Conservation (phyloP, 1,284 basidiomycete species). For the Salmacisia buchloeana region DNA sequence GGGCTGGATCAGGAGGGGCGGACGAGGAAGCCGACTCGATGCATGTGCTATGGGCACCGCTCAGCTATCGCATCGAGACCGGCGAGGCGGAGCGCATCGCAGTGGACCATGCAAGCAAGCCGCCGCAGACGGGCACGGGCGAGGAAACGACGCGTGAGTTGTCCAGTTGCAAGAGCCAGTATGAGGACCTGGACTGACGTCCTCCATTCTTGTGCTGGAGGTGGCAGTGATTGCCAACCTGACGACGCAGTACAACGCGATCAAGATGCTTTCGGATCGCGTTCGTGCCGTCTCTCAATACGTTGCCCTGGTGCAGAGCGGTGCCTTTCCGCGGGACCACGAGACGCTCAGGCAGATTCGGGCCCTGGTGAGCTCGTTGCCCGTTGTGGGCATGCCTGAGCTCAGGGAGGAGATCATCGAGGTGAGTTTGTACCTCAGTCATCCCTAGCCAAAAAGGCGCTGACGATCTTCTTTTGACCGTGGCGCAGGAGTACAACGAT, state of each 20-base stretch:
- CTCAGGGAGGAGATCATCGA: conserved; percentile 28
- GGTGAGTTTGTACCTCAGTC: conserved; percentile 11
- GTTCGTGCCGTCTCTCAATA: conserved; percentile 77
- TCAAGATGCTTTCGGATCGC: conserved; percentile 90
- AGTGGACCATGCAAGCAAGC: conserved; percentile 87
- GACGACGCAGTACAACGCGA: conserved; percentile 83
- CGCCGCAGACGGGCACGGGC: conserved; percentile 70
- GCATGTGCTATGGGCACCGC: conserved; percentile 63
- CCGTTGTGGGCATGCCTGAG: conserved; percentile 26
- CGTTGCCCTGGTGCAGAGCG: conserved; percentile 26
- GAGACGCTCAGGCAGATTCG: conserved; percentile 74
- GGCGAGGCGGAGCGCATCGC: conserved; percentile 97
- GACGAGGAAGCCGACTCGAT: conserved; percentile 10
- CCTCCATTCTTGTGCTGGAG: too few species aligned
- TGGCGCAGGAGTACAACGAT: conserved; percentile 80
- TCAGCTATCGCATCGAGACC: conserved; percentile 80
- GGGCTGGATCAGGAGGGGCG: conserved; percentile 14
- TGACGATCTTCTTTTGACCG: not conserved
- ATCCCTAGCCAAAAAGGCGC: not conserved
- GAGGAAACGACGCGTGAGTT: conserved; percentile 53
- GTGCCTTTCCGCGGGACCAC: conserved; percentile 52
- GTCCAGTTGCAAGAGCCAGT: not conserved
- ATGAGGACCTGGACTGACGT: not conserved
- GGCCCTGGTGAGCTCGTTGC: conserved; percentile 68
- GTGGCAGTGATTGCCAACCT: conserved; percentile 80